Evolutionary conservation across 768 basidiomycete genomes (phyloP), one percentile per base, ranked within the genome.

Genomic region (Boletus sp.): DNA sequence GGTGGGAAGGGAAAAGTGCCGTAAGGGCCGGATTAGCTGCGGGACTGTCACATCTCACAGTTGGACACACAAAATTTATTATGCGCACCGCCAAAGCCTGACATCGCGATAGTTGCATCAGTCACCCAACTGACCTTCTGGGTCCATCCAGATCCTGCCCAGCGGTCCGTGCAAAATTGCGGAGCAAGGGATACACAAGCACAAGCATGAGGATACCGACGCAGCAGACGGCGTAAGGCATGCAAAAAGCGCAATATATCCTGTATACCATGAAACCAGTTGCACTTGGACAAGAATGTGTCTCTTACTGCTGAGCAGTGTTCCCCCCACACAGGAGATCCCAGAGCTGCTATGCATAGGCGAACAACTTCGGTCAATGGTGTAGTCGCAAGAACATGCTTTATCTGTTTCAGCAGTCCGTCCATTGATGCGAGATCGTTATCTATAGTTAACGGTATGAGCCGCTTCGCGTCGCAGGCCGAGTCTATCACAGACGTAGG

Each of bases 91-190:
- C 88, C 83, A 71, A 95, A 95, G 28, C 90, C 87, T 45, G 81
- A 75, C 61, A 96, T 73, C 41, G 84, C 86, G 45, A 97, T 76
- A 30, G 84, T 80, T 9, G 82, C 86, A 71, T 96, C 94, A 3
- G 85, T 80, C 32, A 85, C 70, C 92, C 91, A 94, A 15, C 87
- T 83, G 17, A 96, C 70, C 68, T 86, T 89, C 60, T 88, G 82
- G 30, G 85, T 71, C 91, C 92, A 95, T 3, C 85, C 88, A 18
- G 72, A 61, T 17, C 84, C 87, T 37, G 78, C 82, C 81, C 83
- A 87, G 6, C 67, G 67, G 45, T 85, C 84, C 45, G 75, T 71
- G 33, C 83, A 88, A 39, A 86, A 62, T 62, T 86, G 78, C 7
- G 92, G 79, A 3, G 87, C 80, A 14, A 95, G 75, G 53, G 81